Conservation (phyloP, 768 basidiomycete species). For the Tylopilus felleus region DNA sequence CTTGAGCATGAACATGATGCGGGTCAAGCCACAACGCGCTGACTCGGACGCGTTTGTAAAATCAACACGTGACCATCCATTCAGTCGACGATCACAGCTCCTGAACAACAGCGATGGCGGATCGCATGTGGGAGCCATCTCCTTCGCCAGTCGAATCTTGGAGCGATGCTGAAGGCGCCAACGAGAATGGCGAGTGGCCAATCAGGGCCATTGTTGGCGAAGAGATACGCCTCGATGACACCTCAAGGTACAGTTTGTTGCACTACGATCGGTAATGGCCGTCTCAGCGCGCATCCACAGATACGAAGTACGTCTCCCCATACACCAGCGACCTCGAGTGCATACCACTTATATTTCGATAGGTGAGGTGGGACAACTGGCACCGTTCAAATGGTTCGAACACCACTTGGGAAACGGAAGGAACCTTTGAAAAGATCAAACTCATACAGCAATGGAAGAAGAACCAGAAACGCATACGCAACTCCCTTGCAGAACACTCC, state of each 20-base stretch:
- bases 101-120: background rate
- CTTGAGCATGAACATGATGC: constrained; percentile 54
- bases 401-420: constrained; percentile 47
- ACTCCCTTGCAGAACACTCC: constrained; percentile 26
- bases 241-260: constrained; percentile 18
- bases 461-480: constrained; percentile 31
- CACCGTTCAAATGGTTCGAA: constrained; percentile 48
- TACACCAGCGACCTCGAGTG: background rate
- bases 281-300: constrained; percentile 17
- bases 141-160: constrained; percentile 30
- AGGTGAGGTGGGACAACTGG: constrained; percentile 58
- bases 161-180: constrained; percentile 31
- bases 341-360: background rate
- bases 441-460: constrained; percentile 35
- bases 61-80: constrained; percentile 24
- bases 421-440: constrained; percentile 12
- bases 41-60: constrained; percentile 3
- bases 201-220: constrained; percentile 29
- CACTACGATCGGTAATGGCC: background rate
- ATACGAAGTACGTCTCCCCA: constrained; percentile 28
- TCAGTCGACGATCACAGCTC: background rate
- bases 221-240: constrained; percentile 31
- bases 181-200: constrained; percentile 33
- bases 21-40: constrained; percentile 5
- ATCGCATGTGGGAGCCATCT: constrained; percentile 26